A percentile compares a stretch with the other conserved stretches of the same genome.
Evolutionary conservation across 2,329 filamentous ascomycete genomes (phyloP).

Genomic region (Aspergillus felis): DNA sequence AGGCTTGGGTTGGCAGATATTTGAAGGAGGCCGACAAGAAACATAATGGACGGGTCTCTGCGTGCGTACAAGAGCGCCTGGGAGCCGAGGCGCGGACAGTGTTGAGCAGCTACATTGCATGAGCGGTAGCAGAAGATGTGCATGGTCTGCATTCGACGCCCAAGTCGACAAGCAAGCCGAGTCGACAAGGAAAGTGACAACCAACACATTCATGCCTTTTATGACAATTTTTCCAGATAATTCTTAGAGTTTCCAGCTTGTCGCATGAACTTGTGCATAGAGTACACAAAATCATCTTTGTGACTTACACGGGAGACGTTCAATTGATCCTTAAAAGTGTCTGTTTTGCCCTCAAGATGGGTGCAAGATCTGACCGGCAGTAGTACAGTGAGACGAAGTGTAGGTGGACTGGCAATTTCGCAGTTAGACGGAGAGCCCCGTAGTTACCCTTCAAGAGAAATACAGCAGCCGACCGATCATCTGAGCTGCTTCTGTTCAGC

Average conservation of each 20-base stretch:
- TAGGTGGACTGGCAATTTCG: not conserved
- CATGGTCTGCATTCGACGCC: not conserved
- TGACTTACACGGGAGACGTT: not conserved
- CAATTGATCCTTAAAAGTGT: not conserved
- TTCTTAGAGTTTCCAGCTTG: not conserved
- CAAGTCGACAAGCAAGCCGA: too few relatives aligned
- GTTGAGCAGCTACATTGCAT: slow-evolving; percentile 46
- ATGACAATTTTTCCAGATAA: not conserved
- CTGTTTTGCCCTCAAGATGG: not conserved
- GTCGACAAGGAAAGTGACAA: not conserved
- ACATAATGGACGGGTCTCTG: slow-evolving; percentile 65
- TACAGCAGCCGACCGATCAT: not conserved
- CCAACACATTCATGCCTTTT: not conserved
- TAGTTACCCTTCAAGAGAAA: not conserved
- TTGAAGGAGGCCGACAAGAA: slow-evolving; percentile 72
- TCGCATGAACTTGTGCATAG: not conserved
- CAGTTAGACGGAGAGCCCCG: not conserved
- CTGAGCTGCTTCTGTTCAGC: not conserved
- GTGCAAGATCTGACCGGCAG: not conserved
- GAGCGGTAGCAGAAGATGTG: not conserved
- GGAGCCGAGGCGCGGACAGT: slow-evolving; percentile 54
- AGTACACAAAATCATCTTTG: not conserved
- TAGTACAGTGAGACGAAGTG: not conserved
- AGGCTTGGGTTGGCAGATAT: slow-evolving; percentile 76
- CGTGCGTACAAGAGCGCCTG: slow-evolving; percentile 69